These are phyloP conservation scores for Alternaria solani DNA, from an alignment of 2,329 filamentous ascomycete species.

Conservation along the genomic window DNA sequence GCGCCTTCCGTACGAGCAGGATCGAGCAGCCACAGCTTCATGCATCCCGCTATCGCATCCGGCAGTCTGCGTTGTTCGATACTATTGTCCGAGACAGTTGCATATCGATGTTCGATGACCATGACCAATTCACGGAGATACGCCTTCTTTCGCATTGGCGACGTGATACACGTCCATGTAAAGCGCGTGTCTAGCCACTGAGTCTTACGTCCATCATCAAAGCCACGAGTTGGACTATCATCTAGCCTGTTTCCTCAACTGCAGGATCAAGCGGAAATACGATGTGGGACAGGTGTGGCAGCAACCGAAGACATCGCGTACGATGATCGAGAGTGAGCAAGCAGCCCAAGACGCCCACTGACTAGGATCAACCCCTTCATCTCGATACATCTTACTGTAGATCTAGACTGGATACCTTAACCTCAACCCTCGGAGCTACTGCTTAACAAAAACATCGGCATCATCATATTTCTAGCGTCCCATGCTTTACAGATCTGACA, in stretches of 20 bases:
- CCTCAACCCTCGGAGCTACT: not conserved
- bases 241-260: not conserved
- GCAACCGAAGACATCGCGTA: not conserved
- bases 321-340: not conserved
- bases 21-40: not conserved
- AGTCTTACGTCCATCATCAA: not conserved
- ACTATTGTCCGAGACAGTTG: not conserved
- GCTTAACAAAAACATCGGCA: slow-evolving; percentile 1
- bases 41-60: not conserved
- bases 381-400: not conserved
- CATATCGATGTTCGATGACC: not conserved
- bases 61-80: not conserved
- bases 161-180: not conserved
- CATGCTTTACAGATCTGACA: slow-evolving; percentile 1
- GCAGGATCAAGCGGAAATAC: not conserved
- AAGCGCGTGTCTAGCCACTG: not conserved
- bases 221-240: not conserved
- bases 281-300: not conserved
- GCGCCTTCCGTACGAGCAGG: not conserved
- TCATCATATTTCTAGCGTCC: not conserved
- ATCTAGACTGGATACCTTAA: not conserved
- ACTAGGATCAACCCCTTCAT: not conserved
- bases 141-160: not conserved
- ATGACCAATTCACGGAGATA: not conserved
- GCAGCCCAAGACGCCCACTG: not conserved